These are phyloP conservation scores for Tuctoria greenei DNA, from an alignment of 176 grass and related monocot species.

Conservation along the genomic window DNA sequence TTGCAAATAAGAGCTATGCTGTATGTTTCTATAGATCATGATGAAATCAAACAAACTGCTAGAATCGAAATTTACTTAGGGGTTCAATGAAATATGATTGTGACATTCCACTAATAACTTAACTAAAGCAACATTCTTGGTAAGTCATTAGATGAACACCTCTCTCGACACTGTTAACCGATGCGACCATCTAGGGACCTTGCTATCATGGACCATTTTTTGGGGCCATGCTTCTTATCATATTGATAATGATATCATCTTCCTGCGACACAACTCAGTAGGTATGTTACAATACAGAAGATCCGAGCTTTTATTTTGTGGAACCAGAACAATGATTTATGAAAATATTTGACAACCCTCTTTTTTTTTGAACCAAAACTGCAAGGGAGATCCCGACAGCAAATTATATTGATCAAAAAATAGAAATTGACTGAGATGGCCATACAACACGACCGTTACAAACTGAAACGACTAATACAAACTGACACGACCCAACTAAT, in stretches of 20 bases:
- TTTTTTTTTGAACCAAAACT: too few species aligned
- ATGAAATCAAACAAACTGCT: conserved; percentile 17
- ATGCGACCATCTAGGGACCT: conserved; percentile 78
- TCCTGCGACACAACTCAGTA: conserved; percentile 46
- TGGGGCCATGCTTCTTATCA: conserved; percentile 76
- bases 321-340: background rate
- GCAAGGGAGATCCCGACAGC: too few species aligned
- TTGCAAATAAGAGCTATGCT: background rate
- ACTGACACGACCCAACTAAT: too few species aligned
- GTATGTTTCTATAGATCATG: background rate
- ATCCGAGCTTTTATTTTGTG: conserved; percentile 16
- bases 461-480: too few species aligned
- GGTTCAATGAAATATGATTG: background rate
- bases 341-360: conserved; percentile 56
- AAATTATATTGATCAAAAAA: too few species aligned
- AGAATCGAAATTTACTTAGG: background rate
- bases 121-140: conserved; percentile 5
- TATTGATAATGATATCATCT: conserved; percentile 77
- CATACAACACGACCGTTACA: too few species aligned
- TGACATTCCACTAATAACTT: conserved; percentile 11
- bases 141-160: conserved; percentile 48
- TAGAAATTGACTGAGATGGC: too few species aligned
- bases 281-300: conserved; percentile 11
- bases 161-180: conserved; percentile 95
- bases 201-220: conserved; percentile 93